Base-by-base conservation (phyloP, 176 grass and related monocot genomes). In the Raddia guianensis region DNA sequence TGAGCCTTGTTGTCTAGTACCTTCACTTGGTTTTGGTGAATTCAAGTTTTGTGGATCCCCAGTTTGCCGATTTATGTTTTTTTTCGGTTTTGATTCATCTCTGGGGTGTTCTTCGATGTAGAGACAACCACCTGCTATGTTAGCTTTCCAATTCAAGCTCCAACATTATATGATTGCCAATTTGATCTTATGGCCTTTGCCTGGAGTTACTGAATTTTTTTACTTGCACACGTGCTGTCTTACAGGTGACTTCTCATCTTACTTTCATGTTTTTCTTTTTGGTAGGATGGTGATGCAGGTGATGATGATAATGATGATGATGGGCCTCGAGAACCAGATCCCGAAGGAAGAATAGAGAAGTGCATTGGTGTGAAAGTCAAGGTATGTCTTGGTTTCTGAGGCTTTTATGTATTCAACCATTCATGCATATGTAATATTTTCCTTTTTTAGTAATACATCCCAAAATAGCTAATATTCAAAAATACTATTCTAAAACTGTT, bases 341-440 rank as follows among this genome's bases (percentile, higher is more conserved):
- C 90, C 75, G 92, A 99, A 88, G 90, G 92, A 56, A 95, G 96
- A 80, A 89, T 93, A 63, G 92, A 99, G 70, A 99, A 99, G 76
- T 99, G 93, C 70, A 82, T 91, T 48, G 96, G 96, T 66, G 96
- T 99, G 68, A 99, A 95, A 95, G 96, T 99, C 62, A 99, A 99
- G 96, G 96, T 48, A 91, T 73, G 78, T 73, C 32, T 50, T 77
- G n/a, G 18, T 75, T 69, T 80, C 50, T 18, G 68, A 32, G 6
- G 12, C 48, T 89, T 70, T 60, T 83, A 77, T 71, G 19, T 40
- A 40, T 40, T 61, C 27, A 27, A 9, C 3, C 47, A 73, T 73
- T 49, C 2, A 9, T 5, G 43, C 32, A 40, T 46, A 83, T 57
- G 10, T 83, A 67, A 32, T 49, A 49, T 66, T 68, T n/a, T 81